A percentile compares a stretch with the other conserved stretches of the same genome.
phyloP scores from a whole-genome alignment of 495 filamentous ascomycete species.

The Xylaria bambusicola region DNA sequence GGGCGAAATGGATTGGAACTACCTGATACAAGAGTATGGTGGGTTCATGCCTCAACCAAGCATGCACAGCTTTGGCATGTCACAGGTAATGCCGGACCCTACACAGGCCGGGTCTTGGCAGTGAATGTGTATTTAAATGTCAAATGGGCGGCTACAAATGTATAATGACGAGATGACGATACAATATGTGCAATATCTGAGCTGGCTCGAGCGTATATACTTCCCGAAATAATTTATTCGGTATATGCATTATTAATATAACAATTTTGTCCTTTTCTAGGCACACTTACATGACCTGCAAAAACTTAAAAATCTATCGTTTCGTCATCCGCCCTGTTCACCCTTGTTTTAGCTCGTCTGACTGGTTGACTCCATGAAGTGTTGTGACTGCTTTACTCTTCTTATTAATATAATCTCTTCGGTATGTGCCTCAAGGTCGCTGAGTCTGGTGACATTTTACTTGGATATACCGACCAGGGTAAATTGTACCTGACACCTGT shows the following conservation, averaged over 20 bases:
- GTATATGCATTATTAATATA: conserved; percentile 7
- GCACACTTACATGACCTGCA: too few species aligned
- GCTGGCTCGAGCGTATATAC: not conserved
- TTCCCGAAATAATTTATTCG: not conserved
- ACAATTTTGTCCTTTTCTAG: too few species aligned
- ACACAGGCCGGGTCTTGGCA: conserved; percentile 15
- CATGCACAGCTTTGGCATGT: conserved; percentile 11
- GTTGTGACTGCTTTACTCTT: too few species aligned
- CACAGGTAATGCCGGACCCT: conserved; percentile 6
- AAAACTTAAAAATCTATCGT: not conserved
- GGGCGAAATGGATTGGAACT: conserved; percentile 49
- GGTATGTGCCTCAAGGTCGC: too few species aligned
- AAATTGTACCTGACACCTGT: too few species aligned
- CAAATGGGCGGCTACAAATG: not conserved
- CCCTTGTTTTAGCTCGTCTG: too few species aligned
- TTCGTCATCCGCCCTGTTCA: too few species aligned
- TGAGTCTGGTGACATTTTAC: too few species aligned
- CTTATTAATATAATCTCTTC: too few species aligned
- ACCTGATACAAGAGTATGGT: conserved; percentile 43
- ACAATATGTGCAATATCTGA: not conserved
- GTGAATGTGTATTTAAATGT: conserved; percentile 14
- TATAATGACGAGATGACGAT: conserved; percentile 12
- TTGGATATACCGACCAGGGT: too few species aligned
- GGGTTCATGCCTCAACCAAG: conserved; percentile 32
- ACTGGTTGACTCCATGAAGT: too few species aligned